Percentiles rank a stretch among this genome's conserved stretches.
phyloP scores from a whole-genome alignment of 495 filamentous ascomycete species.

The Hypoxylon fuscum region DNA sequence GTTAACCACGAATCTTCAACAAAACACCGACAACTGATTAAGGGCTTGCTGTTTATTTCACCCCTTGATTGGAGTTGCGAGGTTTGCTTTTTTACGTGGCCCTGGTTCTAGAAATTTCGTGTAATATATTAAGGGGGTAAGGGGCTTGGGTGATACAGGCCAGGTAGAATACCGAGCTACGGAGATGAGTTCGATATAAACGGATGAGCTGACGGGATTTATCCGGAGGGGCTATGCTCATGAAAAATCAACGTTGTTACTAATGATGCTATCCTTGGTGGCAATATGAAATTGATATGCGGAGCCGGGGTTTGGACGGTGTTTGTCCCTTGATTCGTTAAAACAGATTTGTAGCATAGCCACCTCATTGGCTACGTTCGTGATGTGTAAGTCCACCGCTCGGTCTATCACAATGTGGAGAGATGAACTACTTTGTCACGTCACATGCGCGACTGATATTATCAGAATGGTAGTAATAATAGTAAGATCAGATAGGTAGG shows the following conservation, averaged over 20 bases:
- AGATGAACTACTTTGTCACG: constrained; percentile 28
- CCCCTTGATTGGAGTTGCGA: no score
- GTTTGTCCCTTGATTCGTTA: constrained; percentile 10
- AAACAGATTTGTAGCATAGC: not conserved
- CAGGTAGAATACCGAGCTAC: not conserved
- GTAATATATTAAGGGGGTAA: not conserved
- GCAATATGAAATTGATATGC: no score
- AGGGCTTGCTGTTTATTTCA: no score
- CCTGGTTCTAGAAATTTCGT: not conserved
- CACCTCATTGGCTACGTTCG: constrained; percentile 28
- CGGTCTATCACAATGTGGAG: constrained; percentile 23
- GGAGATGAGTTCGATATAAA: not conserved
- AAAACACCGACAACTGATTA: no score
- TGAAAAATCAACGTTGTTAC: not conserved
- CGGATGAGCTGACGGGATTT: not conserved
- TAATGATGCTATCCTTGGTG: no score
- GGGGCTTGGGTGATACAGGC: not conserved
- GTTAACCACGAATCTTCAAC: no score
- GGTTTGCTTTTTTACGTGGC: no score
- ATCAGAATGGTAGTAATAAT: constrained; percentile 7
- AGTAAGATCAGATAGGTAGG: no score
- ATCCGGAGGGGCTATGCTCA: not conserved
- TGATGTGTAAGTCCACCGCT: constrained; percentile 25
- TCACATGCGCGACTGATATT: constrained; percentile 23
- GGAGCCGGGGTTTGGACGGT: not conserved